Evolutionary conservation across 257 asterid species (phyloP).

Genomic region (Sherardia arvensis): DNA sequence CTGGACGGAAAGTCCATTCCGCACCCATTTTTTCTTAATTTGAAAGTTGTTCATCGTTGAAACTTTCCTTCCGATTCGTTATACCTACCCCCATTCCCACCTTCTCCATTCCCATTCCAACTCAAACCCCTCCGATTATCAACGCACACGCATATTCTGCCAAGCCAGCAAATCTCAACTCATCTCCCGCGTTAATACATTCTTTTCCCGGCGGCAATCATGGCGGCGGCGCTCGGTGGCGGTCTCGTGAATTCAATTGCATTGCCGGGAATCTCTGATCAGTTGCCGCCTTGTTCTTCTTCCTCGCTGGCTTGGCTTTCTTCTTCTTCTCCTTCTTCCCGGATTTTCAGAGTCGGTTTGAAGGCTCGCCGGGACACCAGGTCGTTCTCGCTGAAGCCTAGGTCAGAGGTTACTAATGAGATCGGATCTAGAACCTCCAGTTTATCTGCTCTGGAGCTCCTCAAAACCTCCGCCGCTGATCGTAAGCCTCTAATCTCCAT

Average conservation of each 20-base stretch:
- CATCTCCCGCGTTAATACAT: background rate
- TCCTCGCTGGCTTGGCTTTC: slow-evolving; percentile 17
- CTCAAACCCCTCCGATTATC: background rate
- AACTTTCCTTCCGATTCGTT: background rate
- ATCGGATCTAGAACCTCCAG: slow-evolving; percentile 41
- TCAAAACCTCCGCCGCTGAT: slow-evolving; percentile 64
- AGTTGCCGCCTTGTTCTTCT: slow-evolving; percentile 15
- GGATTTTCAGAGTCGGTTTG: slow-evolving; percentile 8
- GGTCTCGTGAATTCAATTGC: slow-evolving; percentile 6
- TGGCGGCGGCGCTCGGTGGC: slow-evolving; percentile 1
- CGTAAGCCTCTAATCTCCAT: slow-evolving; percentile 34
- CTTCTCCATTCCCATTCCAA: background rate
- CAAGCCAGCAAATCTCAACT: background rate
- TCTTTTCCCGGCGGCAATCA: background rate
- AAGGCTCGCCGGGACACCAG: slow-evolving; percentile 22
- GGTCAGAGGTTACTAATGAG: slow-evolving; percentile 33
- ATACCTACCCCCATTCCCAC: background rate
- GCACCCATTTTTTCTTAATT: background rate
- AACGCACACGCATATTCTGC: background rate
- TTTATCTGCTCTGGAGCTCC: slow-evolving; percentile 64
- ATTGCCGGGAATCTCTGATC: slow-evolving; percentile 7
- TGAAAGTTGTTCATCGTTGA: background rate
- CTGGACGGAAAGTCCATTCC: background rate
- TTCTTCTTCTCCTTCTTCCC: slow-evolving; percentile 16
- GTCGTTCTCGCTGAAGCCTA: slow-evolving; percentile 29